Conservation (phyloP, 2,329 filamentous ascomycete species). For the Monosporascus sp. region DNA sequence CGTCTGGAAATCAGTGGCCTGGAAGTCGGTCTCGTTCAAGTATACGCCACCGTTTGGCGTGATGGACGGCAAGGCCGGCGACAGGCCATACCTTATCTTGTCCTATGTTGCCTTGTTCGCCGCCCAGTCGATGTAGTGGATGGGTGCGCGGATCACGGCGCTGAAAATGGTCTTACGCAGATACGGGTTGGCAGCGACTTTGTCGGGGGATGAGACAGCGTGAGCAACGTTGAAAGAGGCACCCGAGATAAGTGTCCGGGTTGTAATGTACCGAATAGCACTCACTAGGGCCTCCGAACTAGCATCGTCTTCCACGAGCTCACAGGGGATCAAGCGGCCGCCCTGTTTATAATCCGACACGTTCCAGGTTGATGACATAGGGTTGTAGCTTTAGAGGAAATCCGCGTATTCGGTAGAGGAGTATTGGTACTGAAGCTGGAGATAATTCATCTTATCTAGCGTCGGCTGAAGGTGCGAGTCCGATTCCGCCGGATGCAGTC, state of each 20-base stretch:
- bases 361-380: conserved; percentile 8
- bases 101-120: conserved; percentile 5
- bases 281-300: conserved; percentile 2
- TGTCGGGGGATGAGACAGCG: background rate
- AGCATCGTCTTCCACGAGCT: conserved; percentile 3
- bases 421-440: conserved; percentile 7
- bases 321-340: conserved; percentile 8
- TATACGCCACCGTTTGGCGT: conserved; percentile 21
- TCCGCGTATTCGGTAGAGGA: conserved; percentile 1
- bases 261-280: conserved; percentile 7
- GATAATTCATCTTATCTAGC: conserved; percentile 1
- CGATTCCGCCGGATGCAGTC: conserved; percentile 1
- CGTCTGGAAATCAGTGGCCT: conserved; percentile 24
- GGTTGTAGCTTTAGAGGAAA: conserved; percentile 5
- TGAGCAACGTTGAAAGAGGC: conserved; percentile 6
- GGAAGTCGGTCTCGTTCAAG: conserved; percentile 36
- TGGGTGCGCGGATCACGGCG: background rate
- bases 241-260: conserved; percentile 1
- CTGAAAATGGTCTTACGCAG: conserved; percentile 9
- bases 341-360: conserved; percentile 11
- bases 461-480: conserved; percentile 3
- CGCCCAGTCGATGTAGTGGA: conserved; percentile 9
- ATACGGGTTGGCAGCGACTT: conserved; percentile 8
- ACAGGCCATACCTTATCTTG: conserved; percentile 8
- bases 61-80: conserved; percentile 4